These are phyloP conservation scores for Physaria fendleri DNA, from an alignment of 345 rosid genomes.

Conservation along the genomic window DNA sequence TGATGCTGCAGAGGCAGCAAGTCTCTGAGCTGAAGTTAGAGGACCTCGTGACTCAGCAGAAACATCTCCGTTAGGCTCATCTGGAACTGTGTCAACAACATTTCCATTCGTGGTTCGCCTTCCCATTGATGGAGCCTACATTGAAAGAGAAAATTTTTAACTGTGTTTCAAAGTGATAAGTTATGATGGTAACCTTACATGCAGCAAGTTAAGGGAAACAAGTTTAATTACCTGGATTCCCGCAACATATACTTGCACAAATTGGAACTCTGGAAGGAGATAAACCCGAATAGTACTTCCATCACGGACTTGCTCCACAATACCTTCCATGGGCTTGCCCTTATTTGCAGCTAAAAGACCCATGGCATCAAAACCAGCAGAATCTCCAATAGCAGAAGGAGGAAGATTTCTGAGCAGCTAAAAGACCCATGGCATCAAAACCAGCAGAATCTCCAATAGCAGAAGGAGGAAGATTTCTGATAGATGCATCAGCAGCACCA, in stretches of 20 bases:
- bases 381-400: slow-evolving; percentile 92
- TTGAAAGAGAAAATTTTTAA: slow-evolving; percentile 6
- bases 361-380: slow-evolving; percentile 74
- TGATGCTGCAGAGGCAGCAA: slow-evolving; percentile 55
- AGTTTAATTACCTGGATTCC: slow-evolving; percentile 70
- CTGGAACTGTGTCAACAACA: slow-evolving; percentile 37
- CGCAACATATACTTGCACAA: slow-evolving; percentile 92
- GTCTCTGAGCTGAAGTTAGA: slow-evolving; percentile 92
- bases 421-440: slow-evolving; percentile 78
- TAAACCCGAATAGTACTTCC: slow-evolving; percentile 86
- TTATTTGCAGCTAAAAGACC: slow-evolving; percentile 66
- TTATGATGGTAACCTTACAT: not conserved
- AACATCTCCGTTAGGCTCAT: slow-evolving; percentile 69
- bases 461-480: slow-evolving; percentile 94
- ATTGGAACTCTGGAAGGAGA: slow-evolving; percentile 93
- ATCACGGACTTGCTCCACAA: slow-evolving; percentile 96
- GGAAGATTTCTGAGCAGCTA: slow-evolving; percentile 85
- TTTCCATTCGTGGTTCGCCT: slow-evolving; percentile 49
- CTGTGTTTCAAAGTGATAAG: not conserved
- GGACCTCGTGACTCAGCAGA: slow-evolving; percentile 54
- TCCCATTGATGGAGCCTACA: slow-evolving; percentile 85
- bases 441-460: slow-evolving; percentile 75
- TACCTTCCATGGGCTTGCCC: slow-evolving; percentile 79
- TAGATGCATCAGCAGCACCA: slow-evolving; percentile 74
- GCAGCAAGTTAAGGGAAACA: not conserved